Percentiles rank a stretch among this genome's conserved stretches.
Conservation (phyloP, 495 filamentous ascomycete genomes). For the Ramalina peruviana region DNA sequence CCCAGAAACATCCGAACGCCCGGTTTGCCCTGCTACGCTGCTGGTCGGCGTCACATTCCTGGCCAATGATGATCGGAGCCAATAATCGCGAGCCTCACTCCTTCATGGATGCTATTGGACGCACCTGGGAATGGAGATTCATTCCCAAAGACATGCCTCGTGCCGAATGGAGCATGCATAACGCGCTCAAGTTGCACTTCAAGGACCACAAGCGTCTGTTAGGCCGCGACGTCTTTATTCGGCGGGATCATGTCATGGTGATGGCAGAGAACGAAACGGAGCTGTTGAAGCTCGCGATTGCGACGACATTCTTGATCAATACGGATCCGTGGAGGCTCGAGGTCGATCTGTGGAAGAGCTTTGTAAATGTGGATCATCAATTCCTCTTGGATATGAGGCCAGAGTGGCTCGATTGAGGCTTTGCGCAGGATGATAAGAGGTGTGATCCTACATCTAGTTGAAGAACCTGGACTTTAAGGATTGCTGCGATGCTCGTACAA, state of each 20-base stretch:
- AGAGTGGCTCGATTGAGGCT: slow-evolving; percentile 26
- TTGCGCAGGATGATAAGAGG: no score
- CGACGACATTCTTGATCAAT: slow-evolving; percentile 32
- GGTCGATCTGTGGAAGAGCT: slow-evolving; percentile 40
- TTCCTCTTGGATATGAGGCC: slow-evolving; percentile 29
- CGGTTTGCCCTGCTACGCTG: slow-evolving; percentile 33
- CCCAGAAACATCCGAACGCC: slow-evolving; percentile 15
- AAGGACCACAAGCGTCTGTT: slow-evolving; percentile 19
- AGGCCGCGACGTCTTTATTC: slow-evolving; percentile 24
- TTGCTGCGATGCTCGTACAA: no score
- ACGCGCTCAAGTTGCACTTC: slow-evolving; percentile 20
- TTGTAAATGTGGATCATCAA: slow-evolving; percentile 32
- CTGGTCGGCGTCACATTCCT: slow-evolving; percentile 38
- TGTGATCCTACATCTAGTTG: no score
- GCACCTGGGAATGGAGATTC: slow-evolving; percentile 35
- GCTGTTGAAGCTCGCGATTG: slow-evolving; percentile 24
- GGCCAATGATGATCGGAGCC: slow-evolving; percentile 31
- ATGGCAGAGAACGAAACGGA: slow-evolving; percentile 32
- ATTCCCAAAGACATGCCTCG: slow-evolving; percentile 35
- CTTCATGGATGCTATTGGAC: slow-evolving; percentile 27
- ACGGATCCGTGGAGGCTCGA: slow-evolving; percentile 38
- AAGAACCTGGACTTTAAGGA: no score
- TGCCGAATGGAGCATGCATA: slow-evolving; percentile 31
- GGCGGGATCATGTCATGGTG: slow-evolving; percentile 29
- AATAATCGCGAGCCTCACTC: slow-evolving; percentile 18